Evolutionary conservation across 805 yeast genomes (phyloP).

Genomic region (Candida suzukii): DNA sequence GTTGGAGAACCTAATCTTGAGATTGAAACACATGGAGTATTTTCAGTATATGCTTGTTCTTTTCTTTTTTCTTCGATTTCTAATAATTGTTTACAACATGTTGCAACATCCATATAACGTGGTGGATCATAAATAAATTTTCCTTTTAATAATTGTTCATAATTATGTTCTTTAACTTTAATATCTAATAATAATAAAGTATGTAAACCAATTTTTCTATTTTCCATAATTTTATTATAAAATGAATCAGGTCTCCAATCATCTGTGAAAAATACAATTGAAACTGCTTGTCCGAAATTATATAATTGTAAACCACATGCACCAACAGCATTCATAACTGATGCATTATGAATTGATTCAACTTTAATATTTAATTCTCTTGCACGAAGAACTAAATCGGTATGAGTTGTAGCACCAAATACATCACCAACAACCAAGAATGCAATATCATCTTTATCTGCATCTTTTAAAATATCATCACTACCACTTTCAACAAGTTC

Average conservation of each 20-base stretch:
- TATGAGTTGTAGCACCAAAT: conserved; percentile 97
- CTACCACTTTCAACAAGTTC: conserved; percentile 89
- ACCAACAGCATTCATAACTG: conserved; percentile 97
- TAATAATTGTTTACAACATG: conserved; percentile 81
- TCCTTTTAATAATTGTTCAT: conserved; percentile 91
- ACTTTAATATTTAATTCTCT: conserved; percentile 73
- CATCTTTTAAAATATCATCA: conserved; percentile 72
- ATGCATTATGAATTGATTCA: conserved; percentile 88
- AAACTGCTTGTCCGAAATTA: conserved; percentile 95
- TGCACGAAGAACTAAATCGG: conserved; percentile 89
- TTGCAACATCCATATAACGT: conserved; percentile 86
- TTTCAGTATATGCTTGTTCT: conserved; percentile 73
- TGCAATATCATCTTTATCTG: conserved; percentile 78
- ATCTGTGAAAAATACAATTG: conserved; percentile 92
- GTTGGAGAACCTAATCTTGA: conserved; percentile 85
- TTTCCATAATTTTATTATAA: conserved; percentile 83
- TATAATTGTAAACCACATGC: conserved; percentile 95
- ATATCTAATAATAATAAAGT: conserved; percentile 85
- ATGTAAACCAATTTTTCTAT: conserved; percentile 84
- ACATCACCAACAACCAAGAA: conserved; percentile 96
- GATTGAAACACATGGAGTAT: conserved; percentile 91
- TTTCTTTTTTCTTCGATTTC: conserved; percentile 78
- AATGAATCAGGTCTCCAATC: conserved; percentile 95
- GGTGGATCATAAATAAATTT: conserved; percentile 93
- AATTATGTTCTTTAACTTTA: conserved; percentile 93